Base-by-base conservation (phyloP, 108 stramenopile species). In the Parmales sp. region DNA sequence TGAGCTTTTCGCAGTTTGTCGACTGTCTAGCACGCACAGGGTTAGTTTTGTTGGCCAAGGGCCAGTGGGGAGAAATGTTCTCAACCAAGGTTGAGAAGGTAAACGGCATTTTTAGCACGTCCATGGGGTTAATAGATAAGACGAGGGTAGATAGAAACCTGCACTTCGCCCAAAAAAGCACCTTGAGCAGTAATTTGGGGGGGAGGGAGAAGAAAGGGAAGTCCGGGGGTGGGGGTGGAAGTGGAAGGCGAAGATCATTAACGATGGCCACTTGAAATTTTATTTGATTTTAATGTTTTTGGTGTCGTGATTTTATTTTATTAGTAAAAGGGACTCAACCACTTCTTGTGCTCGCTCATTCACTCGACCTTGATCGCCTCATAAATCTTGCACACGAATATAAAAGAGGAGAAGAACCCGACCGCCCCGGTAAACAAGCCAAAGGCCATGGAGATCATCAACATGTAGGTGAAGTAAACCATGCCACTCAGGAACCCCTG, bases 381-480 rank as follows among this genome's bases (percentile, higher is more conserved):
- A 51, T 83, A 86, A 65, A 86, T 86, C 49, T 66, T 77, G 26
- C 64, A 45, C 26, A 80, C 76, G 60, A 77, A 75, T 0, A 67
- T 1, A 11, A 91, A 88, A 43, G 86, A 85, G 23, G 87, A 78
- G 34, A 86, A 68, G 80, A 87, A 90, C 37, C 95, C 95, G 28
- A 96, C 84, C 20, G 89, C 75, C n/a, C 98, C 98, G 39, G 95
- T 95, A 36, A 95, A 83, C 64, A 97, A 80, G 66, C 83, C 85
- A 74, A 99, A 95, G 66, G 88, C 81, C 37, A 93, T 67, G 16
- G 91, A 81, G 65, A 97, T 93, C 79, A 99, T 91, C 37, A 74
- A 71, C 96, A 96, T 99, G 85, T 99, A 97, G 5, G 95, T 94
- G 74, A 99, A 82, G 80, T 97, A 99, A 1, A 99, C 88, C 49